Percentiles rank a stretch among this genome's conserved stretches.
Evolutionary conservation across 257 asterid genomes (phyloP).

Genomic region (Nicotiana otophora): DNA sequence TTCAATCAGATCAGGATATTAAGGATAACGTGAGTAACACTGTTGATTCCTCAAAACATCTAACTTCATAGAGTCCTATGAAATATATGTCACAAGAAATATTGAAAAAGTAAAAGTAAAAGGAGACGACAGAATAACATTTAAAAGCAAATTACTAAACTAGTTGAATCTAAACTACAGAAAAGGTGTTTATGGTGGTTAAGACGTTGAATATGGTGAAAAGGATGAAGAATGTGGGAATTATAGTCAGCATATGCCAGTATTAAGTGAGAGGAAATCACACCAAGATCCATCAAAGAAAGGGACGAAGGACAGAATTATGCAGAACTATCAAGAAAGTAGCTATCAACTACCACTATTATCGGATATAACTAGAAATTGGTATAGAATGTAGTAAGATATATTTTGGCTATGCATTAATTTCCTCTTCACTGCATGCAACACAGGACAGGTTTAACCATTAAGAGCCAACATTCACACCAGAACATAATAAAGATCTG

Average conservation of each 20-base stretch:
- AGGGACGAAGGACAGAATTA: neutral
- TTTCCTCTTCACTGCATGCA: neutral
- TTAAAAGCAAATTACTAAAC: neutral
- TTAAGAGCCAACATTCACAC: neutral
- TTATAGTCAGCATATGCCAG: neutral
- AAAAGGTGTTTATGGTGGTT: neutral
- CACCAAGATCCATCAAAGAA: neutral
- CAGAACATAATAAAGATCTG: neutral
- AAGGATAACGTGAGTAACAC: neutral
- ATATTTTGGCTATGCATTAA: neutral
- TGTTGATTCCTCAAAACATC: constrained; percentile 3
- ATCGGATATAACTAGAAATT: neutral
- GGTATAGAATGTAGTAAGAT: neutral
- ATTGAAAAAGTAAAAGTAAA: neutral
- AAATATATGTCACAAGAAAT: neutral
- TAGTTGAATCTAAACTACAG: neutral
- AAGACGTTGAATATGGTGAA: neutral
- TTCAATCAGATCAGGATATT: constrained; percentile 2
- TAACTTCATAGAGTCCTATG: neutral
- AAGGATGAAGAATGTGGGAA: neutral
- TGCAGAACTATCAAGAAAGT: neutral
- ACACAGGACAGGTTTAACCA: neutral
- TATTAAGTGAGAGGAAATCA: neutral
- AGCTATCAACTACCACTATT: neutral
- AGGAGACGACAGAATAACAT: neutral